Percentiles rank a stretch among this genome's conserved stretches.
phyloP scores from a whole-genome alignment of 2,329 filamentous ascomycete species.

The Furcasterigmium furcatum region DNA sequence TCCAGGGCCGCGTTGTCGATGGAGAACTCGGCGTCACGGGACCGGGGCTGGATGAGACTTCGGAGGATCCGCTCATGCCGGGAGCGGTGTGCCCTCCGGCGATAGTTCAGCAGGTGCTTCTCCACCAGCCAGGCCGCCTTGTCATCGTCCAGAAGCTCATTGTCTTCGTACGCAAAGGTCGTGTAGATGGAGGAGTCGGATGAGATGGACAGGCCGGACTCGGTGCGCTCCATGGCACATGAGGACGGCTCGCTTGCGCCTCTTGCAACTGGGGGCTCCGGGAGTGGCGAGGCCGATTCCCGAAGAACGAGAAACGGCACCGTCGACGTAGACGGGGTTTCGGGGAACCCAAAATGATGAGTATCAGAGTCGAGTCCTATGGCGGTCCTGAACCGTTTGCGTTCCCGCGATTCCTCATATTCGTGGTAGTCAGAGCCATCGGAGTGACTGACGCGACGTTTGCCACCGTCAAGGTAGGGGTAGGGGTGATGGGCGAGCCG shows the following conservation, averaged over 20 bases:
- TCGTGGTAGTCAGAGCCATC: slow-evolving; percentile 26
- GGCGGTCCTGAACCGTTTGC: slow-evolving; percentile 7
- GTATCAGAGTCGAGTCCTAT: too few relatives aligned
- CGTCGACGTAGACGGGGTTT: slow-evolving; percentile 7
- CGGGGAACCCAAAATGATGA: slow-evolving; percentile 3
- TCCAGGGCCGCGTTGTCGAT: slow-evolving; percentile 56
- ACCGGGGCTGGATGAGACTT: slow-evolving; percentile 51
- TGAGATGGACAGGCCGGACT: slow-evolving; percentile 45
- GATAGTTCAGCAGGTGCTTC: slow-evolving; percentile 40
- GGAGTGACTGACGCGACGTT: slow-evolving; percentile 32
- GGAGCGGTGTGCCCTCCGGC: slow-evolving; percentile 43
- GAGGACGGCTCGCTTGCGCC: slow-evolving; percentile 13
- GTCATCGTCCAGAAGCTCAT: slow-evolving; percentile 39
- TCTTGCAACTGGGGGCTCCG: slow-evolving; percentile 5
- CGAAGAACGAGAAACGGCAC: slow-evolving; percentile 35
- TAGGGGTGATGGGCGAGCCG: slow-evolving; percentile 1
- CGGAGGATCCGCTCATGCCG: slow-evolving; percentile 56
- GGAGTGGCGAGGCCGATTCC: slow-evolving; percentile 23
- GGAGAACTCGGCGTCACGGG: slow-evolving; percentile 40
- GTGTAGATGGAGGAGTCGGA: slow-evolving; percentile 29
- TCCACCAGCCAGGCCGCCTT: slow-evolving; percentile 46
- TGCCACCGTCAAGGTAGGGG: slow-evolving; percentile 29
- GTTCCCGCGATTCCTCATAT: slow-evolving; percentile 17
- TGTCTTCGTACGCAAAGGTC: slow-evolving; percentile 21
- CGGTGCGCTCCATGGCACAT: slow-evolving; percentile 42